phyloP scores from a whole-genome alignment of 495 filamentous ascomycete species.

The Penicillium lividum region DNA sequence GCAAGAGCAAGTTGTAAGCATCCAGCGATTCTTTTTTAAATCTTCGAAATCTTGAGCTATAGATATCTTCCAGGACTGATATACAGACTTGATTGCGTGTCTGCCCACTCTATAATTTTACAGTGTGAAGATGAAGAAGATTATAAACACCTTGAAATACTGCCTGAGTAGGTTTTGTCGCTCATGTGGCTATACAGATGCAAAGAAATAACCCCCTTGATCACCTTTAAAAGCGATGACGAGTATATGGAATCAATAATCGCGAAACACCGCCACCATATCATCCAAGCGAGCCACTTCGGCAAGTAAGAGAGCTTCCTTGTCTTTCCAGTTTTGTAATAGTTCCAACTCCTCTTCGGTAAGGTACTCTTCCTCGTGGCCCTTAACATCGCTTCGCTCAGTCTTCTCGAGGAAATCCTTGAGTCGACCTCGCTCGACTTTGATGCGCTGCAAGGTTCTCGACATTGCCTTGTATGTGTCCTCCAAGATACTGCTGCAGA shows the following conservation, averaged over 20 bases:
- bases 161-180: constrained; percentile 13
- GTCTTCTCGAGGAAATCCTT: constrained; percentile 71
- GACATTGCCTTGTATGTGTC: constrained; percentile 87
- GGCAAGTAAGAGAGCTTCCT: constrained; percentile 72
- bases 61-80: background rate
- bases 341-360: constrained; percentile 63
- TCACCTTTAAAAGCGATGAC: background rate
- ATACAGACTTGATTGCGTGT: background rate
- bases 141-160: constrained; percentile 1
- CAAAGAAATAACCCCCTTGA: constrained; percentile 6
- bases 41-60: background rate
- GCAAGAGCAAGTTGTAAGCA: too few species aligned
- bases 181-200: constrained; percentile 18
- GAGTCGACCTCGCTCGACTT: constrained; percentile 66
- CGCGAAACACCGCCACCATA: constrained; percentile 75
- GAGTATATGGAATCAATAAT: constrained; percentile 59
- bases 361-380: constrained; percentile 75
- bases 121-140: background rate
- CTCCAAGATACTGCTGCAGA: constrained; percentile 63
- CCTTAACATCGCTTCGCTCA: constrained; percentile 78
- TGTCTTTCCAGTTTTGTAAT: constrained; percentile 65
- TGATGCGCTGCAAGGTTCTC: constrained; percentile 74
- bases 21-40: background rate
- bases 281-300: constrained; percentile 82
- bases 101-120: background rate